Conservation (phyloP, 768 basidiomycete species). For the Tricholoma sp. region DNA sequence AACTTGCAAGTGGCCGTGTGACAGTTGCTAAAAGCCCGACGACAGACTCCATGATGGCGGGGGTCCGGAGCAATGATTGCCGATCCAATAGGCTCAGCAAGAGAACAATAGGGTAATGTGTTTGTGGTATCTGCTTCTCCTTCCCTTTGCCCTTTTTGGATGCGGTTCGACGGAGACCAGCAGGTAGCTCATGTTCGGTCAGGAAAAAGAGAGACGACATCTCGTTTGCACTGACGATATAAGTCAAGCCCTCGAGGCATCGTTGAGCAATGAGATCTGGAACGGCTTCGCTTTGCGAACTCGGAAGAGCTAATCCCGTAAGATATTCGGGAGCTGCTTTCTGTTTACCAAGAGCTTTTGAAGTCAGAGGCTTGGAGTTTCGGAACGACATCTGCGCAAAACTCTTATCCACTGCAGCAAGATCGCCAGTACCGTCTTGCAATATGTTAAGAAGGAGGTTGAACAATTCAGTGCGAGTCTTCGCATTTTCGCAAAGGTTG, state of each 20-base stretch:
- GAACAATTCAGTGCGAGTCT: slow-evolving; percentile 88
- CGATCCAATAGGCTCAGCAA: slow-evolving; percentile 86
- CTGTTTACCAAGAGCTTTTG: slow-evolving; percentile 68
- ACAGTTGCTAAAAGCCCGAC: slow-evolving; percentile 84
- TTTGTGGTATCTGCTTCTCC: slow-evolving; percentile 76
- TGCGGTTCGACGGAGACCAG: slow-evolving; percentile 60
- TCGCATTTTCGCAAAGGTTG: slow-evolving; percentile 93
- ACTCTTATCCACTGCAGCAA: slow-evolving; percentile 87
- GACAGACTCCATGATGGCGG: slow-evolving; percentile 89
- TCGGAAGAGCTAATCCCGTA: slow-evolving; percentile 42
- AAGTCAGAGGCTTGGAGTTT: slow-evolving; percentile 42
- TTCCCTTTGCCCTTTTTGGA: slow-evolving; percentile 94
- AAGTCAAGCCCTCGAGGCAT: slow-evolving; percentile 85
- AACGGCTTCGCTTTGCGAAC: slow-evolving; percentile 68
- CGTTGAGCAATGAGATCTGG: slow-evolving; percentile 94
- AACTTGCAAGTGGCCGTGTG: slow-evolving; percentile 70
- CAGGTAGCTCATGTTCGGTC: slow-evolving; percentile 87
- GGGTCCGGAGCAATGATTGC: slow-evolving; percentile 77
- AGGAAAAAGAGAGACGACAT: slow-evolving; percentile 89
- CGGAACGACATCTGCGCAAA: slow-evolving; percentile 89
- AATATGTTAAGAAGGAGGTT: slow-evolving; percentile 91
- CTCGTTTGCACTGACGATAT: slow-evolving; percentile 83
- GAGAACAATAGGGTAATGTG: slow-evolving; percentile 88
- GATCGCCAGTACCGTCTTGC: slow-evolving; percentile 92
- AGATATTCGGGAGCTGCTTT: slow-evolving; percentile 52